Evolutionary conservation across 2,329 filamentous ascomycete genomes (phyloP).

Genomic region (Didymellaceae sp.): DNA sequence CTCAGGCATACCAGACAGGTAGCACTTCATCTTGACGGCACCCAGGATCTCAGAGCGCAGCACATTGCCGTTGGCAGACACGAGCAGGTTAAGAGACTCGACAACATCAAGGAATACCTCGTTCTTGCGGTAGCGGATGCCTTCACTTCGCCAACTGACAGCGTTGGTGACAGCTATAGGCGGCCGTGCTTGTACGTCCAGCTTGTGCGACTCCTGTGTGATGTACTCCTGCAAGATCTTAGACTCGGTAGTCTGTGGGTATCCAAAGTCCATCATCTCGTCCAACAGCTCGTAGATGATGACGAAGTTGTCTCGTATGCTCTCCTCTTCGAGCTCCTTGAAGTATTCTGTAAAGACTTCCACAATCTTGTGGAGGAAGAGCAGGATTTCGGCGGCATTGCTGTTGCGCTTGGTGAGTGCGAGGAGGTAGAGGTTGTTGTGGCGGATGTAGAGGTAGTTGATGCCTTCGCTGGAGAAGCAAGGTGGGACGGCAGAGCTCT

Average conservation of each 20-base stretch:
- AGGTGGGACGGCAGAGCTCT: slow-evolving; percentile 94
- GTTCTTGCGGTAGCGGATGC: slow-evolving; percentile 98
- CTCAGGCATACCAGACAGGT: slow-evolving; percentile 97
- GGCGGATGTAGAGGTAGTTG: slow-evolving; percentile 99
- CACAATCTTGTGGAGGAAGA: slow-evolving; percentile 97
- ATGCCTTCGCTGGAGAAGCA: slow-evolving; percentile 99
- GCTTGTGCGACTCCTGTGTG: slow-evolving; percentile 97
- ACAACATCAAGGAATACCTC: slow-evolving; percentile 98
- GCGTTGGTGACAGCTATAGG: slow-evolving; percentile 98
- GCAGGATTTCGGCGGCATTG: slow-evolving; percentile 96
- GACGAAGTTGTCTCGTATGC: slow-evolving; percentile 98
- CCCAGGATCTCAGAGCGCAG: slow-evolving; percentile 95
- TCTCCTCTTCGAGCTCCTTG: slow-evolving; percentile 98
- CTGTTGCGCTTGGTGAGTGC: slow-evolving; percentile 98
- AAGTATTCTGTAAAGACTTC: slow-evolving; percentile 99
- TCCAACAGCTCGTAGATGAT: slow-evolving; percentile 98
- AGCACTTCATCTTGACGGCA: slow-evolving; percentile 99
- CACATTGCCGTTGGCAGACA: slow-evolving; percentile 93
- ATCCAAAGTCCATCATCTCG: slow-evolving; percentile 99
- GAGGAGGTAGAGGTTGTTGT: slow-evolving; percentile 98
- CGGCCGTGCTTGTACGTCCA: slow-evolving; percentile 93
- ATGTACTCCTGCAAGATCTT: slow-evolving; percentile 99
- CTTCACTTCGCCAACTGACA: slow-evolving; percentile 96
- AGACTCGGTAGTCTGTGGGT: slow-evolving; percentile 96
- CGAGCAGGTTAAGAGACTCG: slow-evolving; percentile 93